A percentile compares a stretch with the other conserved stretches of the same genome.
Conservation (phyloP, 1,139 yeast genomes). For the Taphrina betulina region DNA sequence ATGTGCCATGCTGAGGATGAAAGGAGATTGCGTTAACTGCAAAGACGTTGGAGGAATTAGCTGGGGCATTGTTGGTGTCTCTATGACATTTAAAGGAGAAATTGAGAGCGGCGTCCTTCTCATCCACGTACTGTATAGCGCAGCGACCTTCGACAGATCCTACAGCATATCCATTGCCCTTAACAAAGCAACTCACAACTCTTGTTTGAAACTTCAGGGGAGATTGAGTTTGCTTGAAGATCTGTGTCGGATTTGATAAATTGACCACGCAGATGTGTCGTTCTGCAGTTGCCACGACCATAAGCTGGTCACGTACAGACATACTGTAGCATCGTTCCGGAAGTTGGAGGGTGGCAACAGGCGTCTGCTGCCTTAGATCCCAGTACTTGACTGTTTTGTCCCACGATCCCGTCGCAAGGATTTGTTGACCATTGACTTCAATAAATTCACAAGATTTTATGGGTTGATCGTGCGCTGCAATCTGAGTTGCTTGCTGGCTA, state of each 20-base stretch:
- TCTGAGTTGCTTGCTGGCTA: slow-evolving; percentile 75
- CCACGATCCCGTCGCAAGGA: slow-evolving; percentile 93
- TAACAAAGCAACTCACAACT: slow-evolving; percentile 75
- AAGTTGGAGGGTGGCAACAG: slow-evolving; percentile 73
- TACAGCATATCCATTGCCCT: slow-evolving; percentile 87
- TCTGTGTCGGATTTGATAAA: slow-evolving; percentile 71
- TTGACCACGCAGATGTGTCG: slow-evolving; percentile 76
- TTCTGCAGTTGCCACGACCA: slow-evolving; percentile 92
- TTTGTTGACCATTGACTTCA: slow-evolving; percentile 67
- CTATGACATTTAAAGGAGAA: slow-evolving; percentile 96
- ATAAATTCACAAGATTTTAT: slow-evolving; percentile 74
- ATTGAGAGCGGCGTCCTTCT: slow-evolving; percentile 45
- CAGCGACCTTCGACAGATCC: slow-evolving; percentile 96
- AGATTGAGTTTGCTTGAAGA: slow-evolving; percentile 71
- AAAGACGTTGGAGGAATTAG: slow-evolving; percentile 56
- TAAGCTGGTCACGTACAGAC: slow-evolving; percentile 76
- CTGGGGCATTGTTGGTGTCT: slow-evolving; percentile 51
- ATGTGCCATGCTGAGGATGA: slow-evolving; percentile 89
- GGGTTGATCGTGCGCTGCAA: slow-evolving; percentile 84
- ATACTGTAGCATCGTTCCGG: slow-evolving; percentile 91
- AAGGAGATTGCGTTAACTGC: slow-evolving; percentile 77
- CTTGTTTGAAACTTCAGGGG: slow-evolving; percentile 92
- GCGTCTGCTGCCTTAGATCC: slow-evolving; percentile 86
- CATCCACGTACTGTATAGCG: slow-evolving; percentile 92
- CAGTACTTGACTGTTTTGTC: slow-evolving; percentile 91